Evolutionary conservation across 805 yeast genomes (phyloP).

Genomic region (Yarrowia sp.): DNA sequence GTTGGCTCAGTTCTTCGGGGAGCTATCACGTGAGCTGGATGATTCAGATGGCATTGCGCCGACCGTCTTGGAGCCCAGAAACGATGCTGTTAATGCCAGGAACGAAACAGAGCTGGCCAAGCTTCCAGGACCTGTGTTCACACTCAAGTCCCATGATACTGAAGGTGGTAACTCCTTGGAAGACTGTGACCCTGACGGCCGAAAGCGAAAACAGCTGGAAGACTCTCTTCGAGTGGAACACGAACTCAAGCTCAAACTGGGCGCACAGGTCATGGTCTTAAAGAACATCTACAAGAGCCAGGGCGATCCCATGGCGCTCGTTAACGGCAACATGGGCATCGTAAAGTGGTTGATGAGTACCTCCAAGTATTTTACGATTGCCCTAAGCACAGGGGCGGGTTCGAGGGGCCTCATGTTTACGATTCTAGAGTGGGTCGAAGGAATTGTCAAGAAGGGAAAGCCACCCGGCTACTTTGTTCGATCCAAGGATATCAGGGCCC

Average conservation of each 20-base stretch:
- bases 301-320: too few relatives aligned
- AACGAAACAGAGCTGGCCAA: slow-evolving; percentile 52
- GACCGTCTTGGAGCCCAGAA: slow-evolving; percentile 81
- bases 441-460: not conserved
- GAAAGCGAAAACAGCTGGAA: slow-evolving; percentile 38
- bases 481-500: not conserved
- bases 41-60: slow-evolving; percentile 82
- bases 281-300: slow-evolving; percentile 54
- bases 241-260: slow-evolving; percentile 60
- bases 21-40: slow-evolving; percentile 48
- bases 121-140: slow-evolving; percentile 47
- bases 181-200: slow-evolving; percentile 36
- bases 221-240: slow-evolving; percentile 56
- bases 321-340: slow-evolving; percentile 85
- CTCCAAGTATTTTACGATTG: not conserved
- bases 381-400: not conserved
- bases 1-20: slow-evolving; percentile 47
- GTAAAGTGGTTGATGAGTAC: slow-evolving; percentile 51
- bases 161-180: not conserved
- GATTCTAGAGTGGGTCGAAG: not conserved
- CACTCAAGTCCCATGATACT: not conserved
- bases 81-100: slow-evolving; percentile 76
- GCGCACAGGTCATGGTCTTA: slow-evolving; percentile 89
- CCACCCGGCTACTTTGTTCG: not conserved
- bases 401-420: not conserved